phyloP scores from a whole-genome alignment of 192 early-diverging fungal species.

The Backusella australiensis region DNA sequence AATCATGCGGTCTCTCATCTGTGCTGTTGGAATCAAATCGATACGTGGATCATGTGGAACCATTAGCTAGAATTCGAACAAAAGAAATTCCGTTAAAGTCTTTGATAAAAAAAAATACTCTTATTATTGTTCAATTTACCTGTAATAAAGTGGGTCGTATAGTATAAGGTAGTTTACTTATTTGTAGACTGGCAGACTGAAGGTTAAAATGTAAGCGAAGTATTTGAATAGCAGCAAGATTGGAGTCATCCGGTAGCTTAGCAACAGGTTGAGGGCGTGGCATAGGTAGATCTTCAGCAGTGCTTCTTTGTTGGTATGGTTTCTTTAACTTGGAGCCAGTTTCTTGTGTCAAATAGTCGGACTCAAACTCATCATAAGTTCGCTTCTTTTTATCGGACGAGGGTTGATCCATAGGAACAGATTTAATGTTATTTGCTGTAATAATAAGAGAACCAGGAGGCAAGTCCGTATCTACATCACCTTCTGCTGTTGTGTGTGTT shows the following conservation, averaged over 20 bases:
- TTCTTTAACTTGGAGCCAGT: neutral
- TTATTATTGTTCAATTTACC: neutral
- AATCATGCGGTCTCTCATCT: slow-evolving; percentile 3
- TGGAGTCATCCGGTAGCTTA: neutral
- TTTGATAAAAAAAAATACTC: neutral
- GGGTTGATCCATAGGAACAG: neutral
- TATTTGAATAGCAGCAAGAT: neutral
- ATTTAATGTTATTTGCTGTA: neutral
- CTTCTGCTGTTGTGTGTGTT: neutral
- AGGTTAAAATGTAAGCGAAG: slow-evolving; percentile 2
- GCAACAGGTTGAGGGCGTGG: neutral
- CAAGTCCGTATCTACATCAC: neutral
- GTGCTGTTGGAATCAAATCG: neutral
- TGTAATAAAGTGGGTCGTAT: neutral
- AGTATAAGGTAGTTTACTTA: neutral
- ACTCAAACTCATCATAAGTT: neutral
- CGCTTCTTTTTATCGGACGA: neutral
- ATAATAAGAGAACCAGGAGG: neutral
- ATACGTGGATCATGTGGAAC: neutral
- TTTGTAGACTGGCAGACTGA: neutral
- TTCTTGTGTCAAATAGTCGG: neutral
- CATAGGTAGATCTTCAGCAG: neutral
- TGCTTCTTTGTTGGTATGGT: neutral
- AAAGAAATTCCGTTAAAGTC: neutral
- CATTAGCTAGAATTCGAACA: neutral